phyloP scores from a whole-genome alignment of 2,329 filamentous ascomycete genomes.

The Fusarium citri region DNA sequence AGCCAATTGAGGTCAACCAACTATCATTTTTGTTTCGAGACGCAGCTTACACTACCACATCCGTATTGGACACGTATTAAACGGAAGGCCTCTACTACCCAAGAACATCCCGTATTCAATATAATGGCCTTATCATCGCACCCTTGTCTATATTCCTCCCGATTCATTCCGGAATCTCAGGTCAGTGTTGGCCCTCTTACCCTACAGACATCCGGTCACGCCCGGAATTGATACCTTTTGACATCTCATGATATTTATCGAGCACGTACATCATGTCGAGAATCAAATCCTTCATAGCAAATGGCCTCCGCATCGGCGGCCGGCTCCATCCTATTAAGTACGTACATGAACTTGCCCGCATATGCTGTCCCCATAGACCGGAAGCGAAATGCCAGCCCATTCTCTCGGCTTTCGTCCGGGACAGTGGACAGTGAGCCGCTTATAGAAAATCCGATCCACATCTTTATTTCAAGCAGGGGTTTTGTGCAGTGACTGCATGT shows the following conservation, averaged over 20 bases:
- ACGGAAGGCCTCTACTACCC: neutral
- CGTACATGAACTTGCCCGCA: slow-evolving; percentile 4
- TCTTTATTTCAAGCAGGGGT: neutral
- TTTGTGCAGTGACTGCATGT: neutral
- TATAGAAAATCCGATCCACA: neutral
- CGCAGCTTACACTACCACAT: slow-evolving; percentile 8
- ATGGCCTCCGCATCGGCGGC: neutral
- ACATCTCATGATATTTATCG: slow-evolving; percentile 2
- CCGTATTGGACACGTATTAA: slow-evolving; percentile 2
- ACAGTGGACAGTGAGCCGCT: neutral
- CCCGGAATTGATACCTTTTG: neutral
- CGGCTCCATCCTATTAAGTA: slow-evolving; percentile 10
- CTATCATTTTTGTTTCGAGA: slow-evolving; percentile 3
- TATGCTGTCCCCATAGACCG: slow-evolving; percentile 5
- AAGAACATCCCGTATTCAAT: slow-evolving; percentile 7
- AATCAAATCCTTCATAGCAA: neutral
- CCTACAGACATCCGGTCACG: slow-evolving; percentile 21
- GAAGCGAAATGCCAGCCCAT: slow-evolving; percentile 4
- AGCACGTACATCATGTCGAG: neutral
- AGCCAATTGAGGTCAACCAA: slow-evolving; percentile 19
- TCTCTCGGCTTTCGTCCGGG: slow-evolving; percentile 15
- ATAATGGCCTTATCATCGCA: slow-evolving; percentile 8
- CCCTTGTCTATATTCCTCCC: slow-evolving; percentile 29
- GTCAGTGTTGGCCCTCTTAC: slow-evolving; percentile 19
- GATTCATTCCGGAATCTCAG: slow-evolving; percentile 41